A percentile compares a stretch with the other conserved stretches of the same genome.
These are phyloP conservation scores for Diaporthe amygdali DNA, from an alignment of 2,329 filamentous ascomycete species.

Conservation along the genomic window DNA sequence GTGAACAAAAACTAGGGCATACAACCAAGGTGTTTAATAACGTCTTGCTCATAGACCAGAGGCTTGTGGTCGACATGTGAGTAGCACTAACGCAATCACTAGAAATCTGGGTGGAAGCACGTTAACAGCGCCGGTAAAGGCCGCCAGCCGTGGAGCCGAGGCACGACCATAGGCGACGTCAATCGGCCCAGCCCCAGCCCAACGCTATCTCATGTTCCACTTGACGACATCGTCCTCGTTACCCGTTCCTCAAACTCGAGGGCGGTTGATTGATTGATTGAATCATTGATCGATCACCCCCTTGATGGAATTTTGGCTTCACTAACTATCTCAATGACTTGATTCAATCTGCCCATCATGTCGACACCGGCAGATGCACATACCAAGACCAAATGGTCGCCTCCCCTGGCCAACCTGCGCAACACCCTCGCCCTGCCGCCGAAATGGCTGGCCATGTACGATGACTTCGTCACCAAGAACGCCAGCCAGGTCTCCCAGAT, in stretches of 20 bases:
- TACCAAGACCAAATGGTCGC: constrained; percentile 20
- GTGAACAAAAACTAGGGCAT: too few relatives aligned
- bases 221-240: background rate
- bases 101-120: background rate
- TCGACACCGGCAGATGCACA: constrained; percentile 26
- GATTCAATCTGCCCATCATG: constrained; percentile 11
- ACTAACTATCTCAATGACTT: constrained; percentile 2
- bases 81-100: background rate
- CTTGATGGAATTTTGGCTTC: background rate
- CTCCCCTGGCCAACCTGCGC: constrained; percentile 36
- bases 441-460: constrained; percentile 74
- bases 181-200: background rate
- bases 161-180: background rate
- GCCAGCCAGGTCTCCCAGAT: constrained; percentile 93
- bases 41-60: background rate
- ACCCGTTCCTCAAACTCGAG: background rate
- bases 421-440: constrained; percentile 63
- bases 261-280: background rate
- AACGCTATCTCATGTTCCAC: background rate
- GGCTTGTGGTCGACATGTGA: background rate
- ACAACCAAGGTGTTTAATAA: background rate
- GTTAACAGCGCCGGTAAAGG: background rate
- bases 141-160: constrained; percentile 2
- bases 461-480: constrained; percentile 94
- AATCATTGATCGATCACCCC: background rate